These are phyloP conservation scores for Ogataea paraovalis DNA, from an alignment of 805 yeast genomes.

Conservation along the genomic window DNA sequence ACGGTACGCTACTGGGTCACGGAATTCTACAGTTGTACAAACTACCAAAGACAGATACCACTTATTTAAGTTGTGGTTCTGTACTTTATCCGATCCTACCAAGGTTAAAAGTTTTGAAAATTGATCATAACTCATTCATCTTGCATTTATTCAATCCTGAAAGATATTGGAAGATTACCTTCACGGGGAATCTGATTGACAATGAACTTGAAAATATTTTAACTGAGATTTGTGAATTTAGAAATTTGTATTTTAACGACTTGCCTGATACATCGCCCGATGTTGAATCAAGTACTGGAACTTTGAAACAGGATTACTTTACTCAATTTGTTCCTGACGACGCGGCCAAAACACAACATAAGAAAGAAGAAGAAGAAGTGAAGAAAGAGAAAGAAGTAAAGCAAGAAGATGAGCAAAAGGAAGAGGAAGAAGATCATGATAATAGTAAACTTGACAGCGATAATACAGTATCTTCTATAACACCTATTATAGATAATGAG, in stretches of 20 bases:
- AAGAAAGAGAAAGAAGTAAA: neutral
- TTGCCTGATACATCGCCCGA: neutral
- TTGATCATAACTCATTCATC: slow-evolving; percentile 45
- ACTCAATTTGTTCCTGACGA: too few relatives aligned
- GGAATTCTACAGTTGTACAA: slow-evolving; percentile 60
- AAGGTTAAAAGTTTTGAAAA: slow-evolving; percentile 52
- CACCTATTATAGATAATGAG: slow-evolving; percentile 3
- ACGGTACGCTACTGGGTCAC: slow-evolving; percentile 52
- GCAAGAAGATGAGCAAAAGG: neutral
- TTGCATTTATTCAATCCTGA: slow-evolving; percentile 71
- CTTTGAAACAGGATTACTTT: neutral
- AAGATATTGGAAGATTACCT: slow-evolving; percentile 61
- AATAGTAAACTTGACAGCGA: neutral
- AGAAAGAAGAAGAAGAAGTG: neutral
- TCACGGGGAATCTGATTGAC: slow-evolving; percentile 27
- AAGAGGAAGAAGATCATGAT: neutral
- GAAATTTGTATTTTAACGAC: slow-evolving; percentile 15
- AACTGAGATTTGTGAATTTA: slow-evolving; percentile 18
- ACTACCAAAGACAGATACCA: slow-evolving; percentile 43
- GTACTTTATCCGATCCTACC: slow-evolving; percentile 75
- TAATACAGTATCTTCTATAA: slow-evolving; percentile 2
- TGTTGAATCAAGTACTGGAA: neutral
- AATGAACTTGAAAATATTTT: slow-evolving; percentile 10
- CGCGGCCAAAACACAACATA: too few relatives aligned
- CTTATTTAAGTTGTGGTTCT: slow-evolving; percentile 56